Evolutionary conservation across 2,329 filamentous ascomycete species (phyloP), one percentile per base, ranked within the genome.

Genomic region (Magnaporthiopsis rhizophila): DNA sequence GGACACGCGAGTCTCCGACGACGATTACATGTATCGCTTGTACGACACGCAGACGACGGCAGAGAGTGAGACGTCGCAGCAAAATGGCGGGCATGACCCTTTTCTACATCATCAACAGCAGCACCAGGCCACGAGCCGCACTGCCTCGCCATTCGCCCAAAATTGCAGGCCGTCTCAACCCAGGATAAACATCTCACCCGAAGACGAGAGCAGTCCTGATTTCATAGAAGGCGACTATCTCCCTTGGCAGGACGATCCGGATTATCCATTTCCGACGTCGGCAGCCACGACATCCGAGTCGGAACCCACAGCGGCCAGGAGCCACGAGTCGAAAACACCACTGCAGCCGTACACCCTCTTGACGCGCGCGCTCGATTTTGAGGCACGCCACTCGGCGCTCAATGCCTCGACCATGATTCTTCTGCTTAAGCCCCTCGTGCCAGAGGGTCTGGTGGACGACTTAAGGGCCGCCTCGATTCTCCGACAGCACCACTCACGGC

Each of bases 381-480:
- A 88, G 69, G 78, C 78, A 7, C 79, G 77, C 60, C 81, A 79
- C 1, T 86, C 84, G 0, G 80, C 83, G 1, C 76, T 88, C 30
- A 84, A 85, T 66, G 84, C 86, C 0, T 82, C 86, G 0, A 83
- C 84, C 34, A 87, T 89, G 68, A 72, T 88, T 6, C 78, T 89
- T 3, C 78, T 88, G 0, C 76, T 89, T 0, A 80, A 80, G 56
- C 85, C 85, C 0, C 78, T 88, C 0, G 75, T 88, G 0, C 82
- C 85, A 0, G 75, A 80, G 0, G 75, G 76, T 11, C 75, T 86
- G 24, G 83, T 89, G 50, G 84, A 87, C 68, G 69, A 75, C 13
- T 75, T 83, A 66, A 84, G 85, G 67, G 84, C 85, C 2, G 74
- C 76, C 5, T 82, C 83, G 15, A 81, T 88, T 32, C 72, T 89